These are phyloP conservation scores for Annulohypoxylon stygium DNA, from an alignment of 495 filamentous ascomycete genomes.

Conservation along the genomic window DNA sequence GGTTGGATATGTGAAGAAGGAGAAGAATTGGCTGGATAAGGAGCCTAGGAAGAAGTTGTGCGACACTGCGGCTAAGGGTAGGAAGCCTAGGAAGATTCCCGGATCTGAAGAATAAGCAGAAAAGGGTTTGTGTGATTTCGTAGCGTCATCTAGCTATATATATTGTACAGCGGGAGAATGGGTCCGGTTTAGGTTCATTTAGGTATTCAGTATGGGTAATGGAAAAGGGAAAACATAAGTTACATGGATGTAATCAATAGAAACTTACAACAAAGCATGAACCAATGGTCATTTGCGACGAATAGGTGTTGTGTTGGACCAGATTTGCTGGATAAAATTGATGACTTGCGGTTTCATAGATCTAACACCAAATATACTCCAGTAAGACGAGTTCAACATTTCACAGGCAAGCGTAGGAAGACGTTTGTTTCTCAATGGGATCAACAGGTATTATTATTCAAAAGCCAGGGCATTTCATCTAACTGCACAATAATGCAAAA, in stretches of 20 bases:
- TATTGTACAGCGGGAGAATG: slow-evolving; percentile 12
- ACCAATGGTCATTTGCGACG: neutral
- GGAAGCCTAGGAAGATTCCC: slow-evolving; percentile 58
- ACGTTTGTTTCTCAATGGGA: slow-evolving; percentile 37
- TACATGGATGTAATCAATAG: neutral
- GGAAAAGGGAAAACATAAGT: neutral
- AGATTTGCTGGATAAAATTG: neutral
- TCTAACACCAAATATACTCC: no score
- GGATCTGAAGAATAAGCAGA: slow-evolving; percentile 38
- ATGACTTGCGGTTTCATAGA: neutral
- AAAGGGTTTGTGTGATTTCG: neutral
- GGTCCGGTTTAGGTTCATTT: neutral
- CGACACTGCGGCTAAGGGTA: slow-evolving; percentile 57
- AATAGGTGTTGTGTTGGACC: neutral
- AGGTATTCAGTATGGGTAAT: neutral
- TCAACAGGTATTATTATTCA: slow-evolving; percentile 51
- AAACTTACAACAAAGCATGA: neutral
- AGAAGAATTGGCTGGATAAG: slow-evolving; percentile 61
- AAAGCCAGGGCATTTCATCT: slow-evolving; percentile 46
- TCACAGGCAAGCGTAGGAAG: neutral
- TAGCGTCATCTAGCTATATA: neutral
- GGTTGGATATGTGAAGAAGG: slow-evolving; percentile 73
- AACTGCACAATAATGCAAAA: slow-evolving; percentile 45
- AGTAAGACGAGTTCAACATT: neutral
- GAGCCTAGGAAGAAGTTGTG: slow-evolving; percentile 61